Percentiles rank a stretch among this genome's conserved stretches.
phyloP scores from a whole-genome alignment of 1,284 basidiomycete species.

The Trametes sp. region DNA sequence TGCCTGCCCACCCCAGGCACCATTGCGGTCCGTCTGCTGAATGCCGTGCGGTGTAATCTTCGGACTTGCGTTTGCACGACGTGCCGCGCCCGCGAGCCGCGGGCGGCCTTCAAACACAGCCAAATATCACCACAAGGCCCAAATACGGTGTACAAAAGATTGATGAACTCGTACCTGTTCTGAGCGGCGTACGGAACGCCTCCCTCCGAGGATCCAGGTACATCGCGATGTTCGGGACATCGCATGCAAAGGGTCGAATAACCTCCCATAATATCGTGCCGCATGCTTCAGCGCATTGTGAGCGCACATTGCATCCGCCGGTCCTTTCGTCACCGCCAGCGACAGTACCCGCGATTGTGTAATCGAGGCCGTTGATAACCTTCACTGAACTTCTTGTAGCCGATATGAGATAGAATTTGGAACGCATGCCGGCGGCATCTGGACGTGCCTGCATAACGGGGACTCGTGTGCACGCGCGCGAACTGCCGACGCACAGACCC shows the following conservation, averaged over 20 bases:
- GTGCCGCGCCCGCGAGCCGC: background rate
- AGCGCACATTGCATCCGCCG: background rate
- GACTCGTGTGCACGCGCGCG: conserved; percentile 7
- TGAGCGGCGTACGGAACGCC: background rate
- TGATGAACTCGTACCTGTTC: conserved; percentile 4
- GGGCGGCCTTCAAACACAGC: conserved; percentile 3
- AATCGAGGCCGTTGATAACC: conserved; percentile 6
- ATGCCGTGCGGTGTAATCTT: conserved; percentile 9
- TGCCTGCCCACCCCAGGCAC: conserved; percentile 21
- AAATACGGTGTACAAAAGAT: conserved; percentile 17
- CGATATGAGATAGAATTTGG: background rate
- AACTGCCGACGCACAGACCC: conserved; percentile 3
- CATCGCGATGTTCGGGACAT: background rate
- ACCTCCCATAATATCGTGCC: too few relatives aligned
- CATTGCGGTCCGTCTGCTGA: conserved; percentile 1
- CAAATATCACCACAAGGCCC: conserved; percentile 18
- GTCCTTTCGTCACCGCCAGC: background rate
- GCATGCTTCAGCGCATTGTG: background rate
- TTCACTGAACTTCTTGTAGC: background rate
- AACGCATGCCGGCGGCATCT: conserved; percentile 6
- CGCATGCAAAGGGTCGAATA: background rate
- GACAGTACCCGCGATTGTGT: conserved; percentile 13
- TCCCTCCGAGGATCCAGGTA: background rate
- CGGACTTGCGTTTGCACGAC: conserved; percentile 12
- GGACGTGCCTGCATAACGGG: conserved; percentile 4